Base-by-base conservation (phyloP, 305 asterid species). In the Fraxinus floribunda region DNA sequence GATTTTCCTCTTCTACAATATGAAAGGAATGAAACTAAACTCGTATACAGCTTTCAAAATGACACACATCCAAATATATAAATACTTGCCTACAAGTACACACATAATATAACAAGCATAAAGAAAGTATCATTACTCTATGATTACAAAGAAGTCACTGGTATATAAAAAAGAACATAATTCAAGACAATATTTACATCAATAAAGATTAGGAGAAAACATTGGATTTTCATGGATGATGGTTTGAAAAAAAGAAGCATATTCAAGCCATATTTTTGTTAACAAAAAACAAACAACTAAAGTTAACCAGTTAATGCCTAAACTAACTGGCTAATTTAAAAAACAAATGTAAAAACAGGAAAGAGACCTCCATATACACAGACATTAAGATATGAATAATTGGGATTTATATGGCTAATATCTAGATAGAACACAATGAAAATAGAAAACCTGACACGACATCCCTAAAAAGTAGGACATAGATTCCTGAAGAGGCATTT, bases 1-100 rank as follows among this genome's bases (percentile, higher is more conserved):
- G 81, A 95, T 81, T 88, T 88, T 92, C 97, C 97, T 87, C 85
- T 90, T 91, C 98, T 93, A 84, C 86, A 86, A 82, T 78, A 76
- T 52, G 83, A 79, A 78, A 29, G 79, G 29, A 66, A 18, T 39
- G 22, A 68, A 81, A 73, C 52, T 81, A 75, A 82, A 79, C 26
- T 24, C 35, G 41, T 34, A 34, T 35, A 62, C 18, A 74, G 79
- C 9, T 77, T 44, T 68, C 20, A 36, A n/a, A 46, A 64, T 39
- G 34, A 82, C 24, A 66, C 26, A 73, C 15, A 78, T 55, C 68
- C 35, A 41, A 36, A 38, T 77, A 73, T 68, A 38, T 34, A 73
- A 16, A 26, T 78, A 79, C 84, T 44, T 39, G 24, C 49, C 80
- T 72, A 79, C 49, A 79, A 36, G 73, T 62, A 79, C 46, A 85